These are phyloP conservation scores for Hygrophila difformis DNA, from an alignment of 257 asterid species.

Conservation along the genomic window DNA sequence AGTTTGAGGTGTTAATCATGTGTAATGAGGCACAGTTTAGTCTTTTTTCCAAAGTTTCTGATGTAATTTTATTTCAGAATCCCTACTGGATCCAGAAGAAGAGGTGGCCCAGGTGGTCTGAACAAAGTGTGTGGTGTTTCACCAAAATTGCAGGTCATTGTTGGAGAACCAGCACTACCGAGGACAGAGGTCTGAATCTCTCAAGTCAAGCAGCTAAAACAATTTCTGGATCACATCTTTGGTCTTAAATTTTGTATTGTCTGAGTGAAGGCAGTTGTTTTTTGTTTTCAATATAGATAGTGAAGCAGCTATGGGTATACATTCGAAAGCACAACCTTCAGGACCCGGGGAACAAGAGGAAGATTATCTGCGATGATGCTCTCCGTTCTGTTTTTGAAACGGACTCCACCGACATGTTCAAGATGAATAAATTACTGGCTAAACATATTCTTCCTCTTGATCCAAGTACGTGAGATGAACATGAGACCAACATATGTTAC, in stretches of 20 bases:
- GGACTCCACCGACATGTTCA: slow-evolving; percentile 81
- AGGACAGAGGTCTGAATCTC: slow-evolving; percentile 68
- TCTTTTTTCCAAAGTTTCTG: too few species aligned
- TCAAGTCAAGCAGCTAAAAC: slow-evolving; percentile 6
- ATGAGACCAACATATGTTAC: slow-evolving; percentile 5
- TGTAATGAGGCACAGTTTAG: too few species aligned
- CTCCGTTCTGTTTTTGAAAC: slow-evolving; percentile 59
- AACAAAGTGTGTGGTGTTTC: slow-evolving; percentile 84
- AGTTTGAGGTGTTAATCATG: too few species aligned
- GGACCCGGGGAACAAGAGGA: slow-evolving; percentile 72
- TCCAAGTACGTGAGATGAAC: slow-evolving; percentile 35
- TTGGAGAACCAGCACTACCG: slow-evolving; percentile 75
- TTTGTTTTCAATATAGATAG: slow-evolving; percentile 31
- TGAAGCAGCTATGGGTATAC: slow-evolving; percentile 70
- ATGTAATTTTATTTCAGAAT: slow-evolving; percentile 28
- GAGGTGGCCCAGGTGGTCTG: slow-evolving; percentile 87
- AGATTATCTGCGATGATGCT: slow-evolving; percentile 65
- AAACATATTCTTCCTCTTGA: slow-evolving; percentile 68
- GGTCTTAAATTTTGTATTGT: background rate
- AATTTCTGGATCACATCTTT: slow-evolving; percentile 3
- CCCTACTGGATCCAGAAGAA: slow-evolving; percentile 59
- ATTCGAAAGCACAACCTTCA: slow-evolving; percentile 75
- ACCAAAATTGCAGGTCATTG: slow-evolving; percentile 74
- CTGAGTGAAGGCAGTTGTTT: background rate
- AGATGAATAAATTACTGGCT: slow-evolving; percentile 86